Evolutionary conservation across 2,329 filamentous ascomycete genomes (phyloP), one percentile per base, ranked within the genome.

Genomic region (Microcyclosporella mali): DNA sequence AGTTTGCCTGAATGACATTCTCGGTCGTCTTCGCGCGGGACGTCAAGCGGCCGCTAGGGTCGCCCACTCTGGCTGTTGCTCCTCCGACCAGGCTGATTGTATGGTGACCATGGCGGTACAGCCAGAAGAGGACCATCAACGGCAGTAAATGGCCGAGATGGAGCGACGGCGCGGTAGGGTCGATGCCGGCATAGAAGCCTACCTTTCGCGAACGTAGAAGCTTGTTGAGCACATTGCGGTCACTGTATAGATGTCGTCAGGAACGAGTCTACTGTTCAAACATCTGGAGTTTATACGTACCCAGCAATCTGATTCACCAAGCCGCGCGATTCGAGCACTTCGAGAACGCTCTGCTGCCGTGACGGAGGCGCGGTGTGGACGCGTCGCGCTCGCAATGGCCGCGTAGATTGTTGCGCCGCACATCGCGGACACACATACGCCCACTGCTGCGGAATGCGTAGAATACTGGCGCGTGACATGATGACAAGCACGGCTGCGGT

Each of bases 81-180:
- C 84, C 52, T 45, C 70, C 66, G 45, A 72, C 67, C 43, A 92
- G 69, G 30, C 78, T 81, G 37, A 85, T 70, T 18, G 82, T 74
- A 25, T 77, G 71, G 61, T 83, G 82, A 17, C 87, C 86, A 59
- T 88, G 73, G 51, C 88, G 71, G 67, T 87, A 88, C 70, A 89
- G 77, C 83, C 85, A 90, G 67, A 88, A 88, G 17, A 90, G 70
- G 12, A 84, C 78, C 86, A 92, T 92, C 41, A 90, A 71, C 16
- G 87, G 84, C 11, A 92, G 70, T 4, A 94, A 71, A 59, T 94
- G 85, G 45, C 87, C 87, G 35, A 92, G 71, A 57, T 94, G 87
- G 46, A 92, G 70, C 2, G 86, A 92, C 43, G 78, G 71, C 11
- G 85, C 85, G 0, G 87, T 92, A 4, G 87, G 85, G 59, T 94